These are phyloP conservation scores for Penicillium sclerotigenum DNA, from an alignment of 2,329 filamentous ascomycete genomes.

Conservation along the genomic window DNA sequence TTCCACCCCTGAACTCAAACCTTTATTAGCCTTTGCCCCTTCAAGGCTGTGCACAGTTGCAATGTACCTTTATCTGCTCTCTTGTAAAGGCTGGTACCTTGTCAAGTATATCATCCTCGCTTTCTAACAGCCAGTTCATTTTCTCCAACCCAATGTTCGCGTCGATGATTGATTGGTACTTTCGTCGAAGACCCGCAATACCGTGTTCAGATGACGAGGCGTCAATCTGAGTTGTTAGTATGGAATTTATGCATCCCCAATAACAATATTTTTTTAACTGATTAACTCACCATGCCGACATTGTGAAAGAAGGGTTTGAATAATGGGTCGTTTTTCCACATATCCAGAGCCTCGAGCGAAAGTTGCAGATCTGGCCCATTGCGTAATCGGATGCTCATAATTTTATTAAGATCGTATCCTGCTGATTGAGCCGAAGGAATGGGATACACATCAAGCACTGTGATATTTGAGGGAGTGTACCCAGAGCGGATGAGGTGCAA, in stretches of 20 bases:
- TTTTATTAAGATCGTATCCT: background rate
- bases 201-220: background rate
- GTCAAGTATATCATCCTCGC: background rate
- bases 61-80: background rate
- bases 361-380: background rate
- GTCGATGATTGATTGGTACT: background rate
- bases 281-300: background rate
- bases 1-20: background rate
- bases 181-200: background rate
- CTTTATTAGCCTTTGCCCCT: background rate
- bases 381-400: background rate
- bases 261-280: background rate
- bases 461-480: background rate
- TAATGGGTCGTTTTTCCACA: background rate
- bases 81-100: background rate
- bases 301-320: background rate
- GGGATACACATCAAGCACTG: background rate
- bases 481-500: background rate
- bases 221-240: background rate
- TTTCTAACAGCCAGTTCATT: background rate
- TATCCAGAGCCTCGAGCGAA: background rate
- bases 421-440: background rate
- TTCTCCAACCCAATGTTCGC: background rate
- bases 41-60: background rate
- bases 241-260: background rate